These are phyloP conservation scores for Pestalotiopsis sp. DNA, from an alignment of 2,329 filamentous ascomycete genomes.

Conservation along the genomic window DNA sequence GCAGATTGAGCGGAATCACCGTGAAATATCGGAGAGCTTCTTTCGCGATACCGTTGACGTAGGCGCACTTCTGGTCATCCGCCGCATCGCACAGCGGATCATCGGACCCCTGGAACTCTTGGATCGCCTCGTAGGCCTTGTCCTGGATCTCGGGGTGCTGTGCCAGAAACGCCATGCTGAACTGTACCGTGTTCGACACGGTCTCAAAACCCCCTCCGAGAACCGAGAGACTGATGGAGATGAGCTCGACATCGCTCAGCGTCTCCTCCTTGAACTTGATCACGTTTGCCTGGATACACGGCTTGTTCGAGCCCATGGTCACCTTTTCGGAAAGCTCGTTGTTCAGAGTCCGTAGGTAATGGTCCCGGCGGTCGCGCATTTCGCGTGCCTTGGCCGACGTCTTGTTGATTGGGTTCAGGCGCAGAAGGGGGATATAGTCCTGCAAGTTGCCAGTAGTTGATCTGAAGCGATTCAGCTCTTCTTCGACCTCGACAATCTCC, in stretches of 20 bases:
- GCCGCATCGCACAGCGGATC: constrained; percentile 66
- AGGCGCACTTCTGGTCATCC: constrained; percentile 66
- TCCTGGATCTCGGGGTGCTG: constrained; percentile 71
- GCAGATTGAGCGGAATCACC: constrained; percentile 63
- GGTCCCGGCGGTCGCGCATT: constrained; percentile 69
- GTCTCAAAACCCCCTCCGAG: constrained; percentile 82
- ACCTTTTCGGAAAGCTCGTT: constrained; percentile 50
- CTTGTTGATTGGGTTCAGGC: constrained; percentile 52
- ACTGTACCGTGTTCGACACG: constrained; percentile 76
- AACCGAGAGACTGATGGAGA: constrained; percentile 81
- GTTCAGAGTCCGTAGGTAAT: constrained; percentile 67
- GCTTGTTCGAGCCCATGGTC: constrained; percentile 40
- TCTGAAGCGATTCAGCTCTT: constrained; percentile 74
- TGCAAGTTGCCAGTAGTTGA: constrained; percentile 84
- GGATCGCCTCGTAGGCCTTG: constrained; percentile 69
- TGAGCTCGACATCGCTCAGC: constrained; percentile 63
- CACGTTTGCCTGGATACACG: constrained; percentile 40
- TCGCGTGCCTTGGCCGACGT: constrained; percentile 55
- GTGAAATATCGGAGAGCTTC: constrained; percentile 66
- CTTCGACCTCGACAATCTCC: constrained; percentile 76
- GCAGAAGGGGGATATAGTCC: constrained; percentile 78
- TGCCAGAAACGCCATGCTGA: constrained; percentile 74
- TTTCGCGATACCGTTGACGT: constrained; percentile 63
- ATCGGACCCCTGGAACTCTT: constrained; percentile 36
- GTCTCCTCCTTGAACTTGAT: constrained; percentile 41